Conservation (phyloP, 768 basidiomycete genomes). For the Phanerodontia chrysosporium region DNA sequence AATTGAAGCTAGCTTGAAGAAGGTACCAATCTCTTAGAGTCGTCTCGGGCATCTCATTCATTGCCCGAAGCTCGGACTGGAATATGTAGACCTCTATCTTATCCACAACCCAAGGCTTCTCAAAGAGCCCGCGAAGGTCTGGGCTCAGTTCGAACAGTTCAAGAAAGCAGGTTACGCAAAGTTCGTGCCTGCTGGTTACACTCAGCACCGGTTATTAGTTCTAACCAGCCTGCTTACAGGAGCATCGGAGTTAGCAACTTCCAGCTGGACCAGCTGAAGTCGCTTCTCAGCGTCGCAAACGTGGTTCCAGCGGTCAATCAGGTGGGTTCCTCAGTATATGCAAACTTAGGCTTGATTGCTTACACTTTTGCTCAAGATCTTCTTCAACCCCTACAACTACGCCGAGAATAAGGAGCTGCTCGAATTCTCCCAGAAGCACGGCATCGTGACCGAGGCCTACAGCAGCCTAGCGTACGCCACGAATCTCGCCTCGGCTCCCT, state of each 20-base stretch:
- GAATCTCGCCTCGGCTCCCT: background rate
- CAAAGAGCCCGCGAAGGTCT: constrained; percentile 34
- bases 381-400: constrained; percentile 70
- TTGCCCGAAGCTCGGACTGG: constrained; percentile 48
- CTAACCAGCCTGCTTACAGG: constrained; percentile 33
- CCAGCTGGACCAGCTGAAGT: constrained; percentile 44
- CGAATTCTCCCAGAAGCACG: constrained; percentile 48
- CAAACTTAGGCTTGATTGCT: background rate
- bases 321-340: constrained; percentile 29
- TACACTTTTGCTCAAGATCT: constrained; percentile 38
- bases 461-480: constrained; percentile 52
- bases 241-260: constrained; percentile 78
- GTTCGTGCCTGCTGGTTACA: constrained; percentile 16
- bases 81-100: constrained; percentile 66
- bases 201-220: background rate
- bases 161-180: constrained; percentile 38
- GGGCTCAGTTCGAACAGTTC: constrained; percentile 56
- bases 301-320: constrained; percentile 71
- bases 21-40: constrained; percentile 32
- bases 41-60: background rate
- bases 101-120: constrained; percentile 47
- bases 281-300: constrained; percentile 43
- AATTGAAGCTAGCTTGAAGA: constrained; percentile 43
- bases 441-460: constrained; percentile 63
- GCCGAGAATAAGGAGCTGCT: constrained; percentile 53